Evolutionary conservation across 495 filamentous ascomycete genomes (phyloP), one percentile per base, ranked within the genome.

Genomic region (Penicillium chermesinum): DNA sequence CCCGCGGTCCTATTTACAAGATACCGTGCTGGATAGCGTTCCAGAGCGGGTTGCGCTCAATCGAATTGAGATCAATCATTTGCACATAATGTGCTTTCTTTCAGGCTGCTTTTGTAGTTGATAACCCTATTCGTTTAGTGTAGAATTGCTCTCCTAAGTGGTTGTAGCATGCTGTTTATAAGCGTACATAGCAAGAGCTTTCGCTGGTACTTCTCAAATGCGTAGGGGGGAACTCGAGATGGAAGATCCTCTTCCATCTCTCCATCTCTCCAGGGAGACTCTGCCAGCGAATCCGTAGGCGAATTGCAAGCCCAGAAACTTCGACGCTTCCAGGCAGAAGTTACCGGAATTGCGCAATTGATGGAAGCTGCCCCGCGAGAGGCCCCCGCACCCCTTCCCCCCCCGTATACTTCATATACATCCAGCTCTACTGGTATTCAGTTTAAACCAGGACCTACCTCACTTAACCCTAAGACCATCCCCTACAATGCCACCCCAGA

Each of bases 401-500:
- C n/a, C n/a, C n/a, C n/a, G n/a, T n/a, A n/a, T n/a, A n/a, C n/a
- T n/a, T n/a, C n/a, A n/a, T n/a, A n/a, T n/a, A n/a, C n/a, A n/a
- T n/a, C n/a, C n/a, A n/a, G n/a, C n/a, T n/a, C n/a, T n/a, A n/a
- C n/a, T n/a, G n/a, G n/a, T n/a, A n/a, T n/a, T n/a, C n/a, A n/a
- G n/a, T n/a, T n/a, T n/a, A n/a, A n/a, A n/a, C 25, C 13, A 5
- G 35, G 15, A 5, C 35, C 13, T 17, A 37, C 35, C 13, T 37
- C 6, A 37, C 4, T 13, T 15, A 42, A 6, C 13, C 7, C 25
- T 22, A 15, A 42, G 1, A 25, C 17, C 2, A 2, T 35, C 36
- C 14, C 7, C 7, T 22, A 50, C 12, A 9, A 56, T 57, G 59
- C 22, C 59, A 40, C 45, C 57, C 21, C 48, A 52, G 44, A 79